Percentiles rank a stretch among this genome's conserved stretches.
These are phyloP conservation scores for Tetrastigma voinierianum DNA, from an alignment of 164 flowering plant species.

Conservation along the genomic window DNA sequence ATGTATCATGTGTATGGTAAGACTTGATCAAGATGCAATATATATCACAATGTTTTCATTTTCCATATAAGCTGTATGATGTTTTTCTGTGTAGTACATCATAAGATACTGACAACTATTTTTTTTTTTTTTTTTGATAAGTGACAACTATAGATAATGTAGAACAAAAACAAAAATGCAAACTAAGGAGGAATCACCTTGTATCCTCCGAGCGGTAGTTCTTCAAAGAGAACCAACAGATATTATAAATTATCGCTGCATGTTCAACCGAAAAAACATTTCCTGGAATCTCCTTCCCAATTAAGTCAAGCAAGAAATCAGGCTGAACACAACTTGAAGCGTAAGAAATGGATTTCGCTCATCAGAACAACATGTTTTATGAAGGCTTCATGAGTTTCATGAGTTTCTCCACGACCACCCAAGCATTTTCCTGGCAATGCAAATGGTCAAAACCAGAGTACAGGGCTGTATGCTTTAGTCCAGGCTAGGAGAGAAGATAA, in stretches of 20 bases:
- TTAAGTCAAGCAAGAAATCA: conserved; percentile 35
- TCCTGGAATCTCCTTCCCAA: conserved; percentile 46
- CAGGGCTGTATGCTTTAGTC: background rate
- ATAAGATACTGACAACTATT: no score
- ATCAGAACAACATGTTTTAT: conserved; percentile 48
- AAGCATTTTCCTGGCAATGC: conserved; percentile 56
- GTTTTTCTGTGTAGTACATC: no score
- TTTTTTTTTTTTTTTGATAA: no score
- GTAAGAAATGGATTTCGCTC: conserved; percentile 29
- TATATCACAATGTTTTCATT: no score
- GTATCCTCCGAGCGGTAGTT: conserved; percentile 25
- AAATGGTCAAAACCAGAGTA: background rate
- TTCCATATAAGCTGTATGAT: no score
- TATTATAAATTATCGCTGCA: conserved; percentile 58
- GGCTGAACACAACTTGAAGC: conserved; percentile 16
- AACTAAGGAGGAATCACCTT: conserved; percentile 42
- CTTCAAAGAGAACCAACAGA: conserved; percentile 62
- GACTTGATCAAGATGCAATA: no score
- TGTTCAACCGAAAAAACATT: conserved; percentile 63
- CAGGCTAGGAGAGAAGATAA: background rate
- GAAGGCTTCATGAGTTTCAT: conserved; percentile 52
- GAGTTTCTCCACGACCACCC: conserved; percentile 34
- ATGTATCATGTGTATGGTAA: no score
- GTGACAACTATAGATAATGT: no score
- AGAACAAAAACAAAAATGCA: background rate